These are phyloP conservation scores for Daldinia concentrica DNA, from an alignment of 495 filamentous ascomycete species.

Conservation along the genomic window DNA sequence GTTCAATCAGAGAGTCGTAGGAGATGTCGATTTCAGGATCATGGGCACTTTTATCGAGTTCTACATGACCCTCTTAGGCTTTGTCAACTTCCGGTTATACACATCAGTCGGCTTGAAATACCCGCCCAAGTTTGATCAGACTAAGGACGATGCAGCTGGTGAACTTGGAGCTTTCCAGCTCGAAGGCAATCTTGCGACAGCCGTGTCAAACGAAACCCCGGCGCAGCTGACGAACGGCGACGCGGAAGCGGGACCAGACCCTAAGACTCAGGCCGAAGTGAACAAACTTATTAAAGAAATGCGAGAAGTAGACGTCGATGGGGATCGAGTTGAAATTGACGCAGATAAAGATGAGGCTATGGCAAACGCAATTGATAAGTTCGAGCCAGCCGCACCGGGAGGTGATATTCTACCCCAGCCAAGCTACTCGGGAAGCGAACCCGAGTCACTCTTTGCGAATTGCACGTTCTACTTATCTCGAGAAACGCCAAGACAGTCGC, in stretches of 20 bases:
- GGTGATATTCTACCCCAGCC: constrained; percentile 91
- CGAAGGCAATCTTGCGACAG: constrained; percentile 72
- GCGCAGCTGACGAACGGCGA: constrained; percentile 65
- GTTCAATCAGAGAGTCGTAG: constrained; percentile 92
- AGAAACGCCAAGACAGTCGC: constrained; percentile 87
- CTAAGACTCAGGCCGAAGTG: constrained; percentile 64
- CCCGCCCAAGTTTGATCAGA: constrained; percentile 89
- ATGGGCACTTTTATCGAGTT: constrained; percentile 99
- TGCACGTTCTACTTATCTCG: constrained; percentile 94
- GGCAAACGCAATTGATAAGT: constrained; percentile 83
- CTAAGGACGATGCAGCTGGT: constrained; percentile 85
- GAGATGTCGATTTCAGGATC: constrained; percentile 95
- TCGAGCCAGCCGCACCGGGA: constrained; percentile 78
- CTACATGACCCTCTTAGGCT: constrained; percentile 94
- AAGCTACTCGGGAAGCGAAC: constrained; percentile 62
- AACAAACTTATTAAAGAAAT: constrained; percentile 64
- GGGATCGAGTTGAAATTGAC: constrained; percentile 59
- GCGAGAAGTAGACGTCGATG: constrained; percentile 54
- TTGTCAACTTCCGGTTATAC: constrained; percentile 94
- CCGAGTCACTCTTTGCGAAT: constrained; percentile 77
- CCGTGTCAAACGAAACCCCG: constrained; percentile 52
- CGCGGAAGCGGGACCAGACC: constrained; percentile 55
- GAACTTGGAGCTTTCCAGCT: constrained; percentile 92
- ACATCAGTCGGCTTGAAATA: constrained; percentile 90
- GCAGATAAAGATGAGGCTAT: constrained; percentile 61